phyloP scores from a whole-genome alignment of 768 basidiomycete genomes.

The Amyloporia xantha region DNA sequence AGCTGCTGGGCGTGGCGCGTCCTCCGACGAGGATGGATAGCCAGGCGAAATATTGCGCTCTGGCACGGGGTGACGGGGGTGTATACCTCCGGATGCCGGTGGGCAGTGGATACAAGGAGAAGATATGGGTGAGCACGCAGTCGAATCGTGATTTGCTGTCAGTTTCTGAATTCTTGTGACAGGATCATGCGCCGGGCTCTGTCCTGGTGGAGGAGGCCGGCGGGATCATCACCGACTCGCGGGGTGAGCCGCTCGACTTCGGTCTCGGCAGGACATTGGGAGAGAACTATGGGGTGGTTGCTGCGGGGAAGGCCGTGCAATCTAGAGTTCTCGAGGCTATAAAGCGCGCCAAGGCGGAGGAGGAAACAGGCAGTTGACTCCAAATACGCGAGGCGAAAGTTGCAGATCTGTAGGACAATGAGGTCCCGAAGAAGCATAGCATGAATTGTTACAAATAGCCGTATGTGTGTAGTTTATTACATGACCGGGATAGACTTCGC shows the following conservation, averaged over 20 bases:
- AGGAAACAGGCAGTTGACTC: too few relatives aligned
- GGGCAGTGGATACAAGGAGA: constrained; percentile 75
- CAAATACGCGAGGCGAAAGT: too few relatives aligned
- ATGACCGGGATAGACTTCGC: too few relatives aligned
- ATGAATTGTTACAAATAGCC: too few relatives aligned
- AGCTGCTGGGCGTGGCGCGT: constrained; percentile 56
- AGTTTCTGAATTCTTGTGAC: not conserved
- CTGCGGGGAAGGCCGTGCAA: constrained; percentile 70
- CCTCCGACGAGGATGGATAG: constrained; percentile 84
- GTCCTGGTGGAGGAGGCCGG: constrained; percentile 87
- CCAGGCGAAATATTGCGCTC: constrained; percentile 90
- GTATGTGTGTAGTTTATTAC: too few relatives aligned
- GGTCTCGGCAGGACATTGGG: constrained; percentile 80
- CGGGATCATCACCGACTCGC: constrained; percentile 80
- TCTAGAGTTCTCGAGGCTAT: constrained; percentile 66
- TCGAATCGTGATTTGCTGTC: constrained; percentile 32
- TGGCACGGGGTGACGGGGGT: constrained; percentile 81
- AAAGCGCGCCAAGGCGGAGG: constrained; percentile 42
- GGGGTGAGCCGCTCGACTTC: constrained; percentile 76
- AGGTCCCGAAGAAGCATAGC: too few relatives aligned
- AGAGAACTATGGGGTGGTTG: constrained; percentile 84
- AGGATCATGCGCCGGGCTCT: constrained; percentile 90
- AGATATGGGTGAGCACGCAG: constrained; percentile 75
- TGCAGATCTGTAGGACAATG: too few relatives aligned
- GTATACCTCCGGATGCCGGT: constrained; percentile 79